Conservation (phyloP, 306 rosid species). For the Glycyrrhiza uralensis region DNA sequence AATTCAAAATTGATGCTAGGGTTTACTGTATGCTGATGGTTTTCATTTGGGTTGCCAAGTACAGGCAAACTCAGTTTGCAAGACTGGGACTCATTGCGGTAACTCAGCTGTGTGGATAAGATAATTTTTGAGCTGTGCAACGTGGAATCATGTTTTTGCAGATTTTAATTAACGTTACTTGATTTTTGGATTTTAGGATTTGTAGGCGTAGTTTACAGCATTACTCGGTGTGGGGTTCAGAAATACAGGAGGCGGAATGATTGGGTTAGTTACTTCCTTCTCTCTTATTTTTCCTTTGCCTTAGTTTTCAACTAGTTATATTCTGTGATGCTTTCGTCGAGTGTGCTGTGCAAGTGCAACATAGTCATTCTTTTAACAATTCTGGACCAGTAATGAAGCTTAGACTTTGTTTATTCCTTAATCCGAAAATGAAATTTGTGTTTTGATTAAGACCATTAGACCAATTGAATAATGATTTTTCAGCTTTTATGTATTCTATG, state of each 20-base stretch:
- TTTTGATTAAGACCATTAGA: not conserved
- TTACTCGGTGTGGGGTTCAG: slow-evolving; percentile 65
- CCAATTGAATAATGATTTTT: not conserved
- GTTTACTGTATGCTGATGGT: slow-evolving; percentile 21
- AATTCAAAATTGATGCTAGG: not conserved
- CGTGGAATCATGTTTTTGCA: slow-evolving; percentile 26
- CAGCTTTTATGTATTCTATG: not conserved
- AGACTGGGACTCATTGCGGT: slow-evolving; percentile 64
- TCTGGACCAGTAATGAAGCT: not conserved
- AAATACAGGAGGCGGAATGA: slow-evolving; percentile 60
- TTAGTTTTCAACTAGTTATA: not conserved
- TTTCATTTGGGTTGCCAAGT: slow-evolving; percentile 16
- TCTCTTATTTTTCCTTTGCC: not conserved
- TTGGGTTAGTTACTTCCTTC: slow-evolving; percentile 55
- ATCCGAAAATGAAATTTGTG: not conserved
- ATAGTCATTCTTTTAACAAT: not conserved
- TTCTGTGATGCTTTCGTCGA: not conserved
- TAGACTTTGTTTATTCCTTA: slow-evolving; percentile 5
- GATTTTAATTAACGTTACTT: slow-evolving; percentile 13
- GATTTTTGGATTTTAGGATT: slow-evolving; percentile 50
- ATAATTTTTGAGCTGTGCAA: not conserved
- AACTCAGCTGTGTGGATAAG: slow-evolving; percentile 6
- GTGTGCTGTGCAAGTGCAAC: not conserved
- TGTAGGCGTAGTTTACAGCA: slow-evolving; percentile 56
- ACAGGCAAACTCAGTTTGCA: slow-evolving; percentile 60